Evolutionary conservation across 2,329 filamentous ascomycete species (phyloP).

Genomic region (Penicillium thymicola): DNA sequence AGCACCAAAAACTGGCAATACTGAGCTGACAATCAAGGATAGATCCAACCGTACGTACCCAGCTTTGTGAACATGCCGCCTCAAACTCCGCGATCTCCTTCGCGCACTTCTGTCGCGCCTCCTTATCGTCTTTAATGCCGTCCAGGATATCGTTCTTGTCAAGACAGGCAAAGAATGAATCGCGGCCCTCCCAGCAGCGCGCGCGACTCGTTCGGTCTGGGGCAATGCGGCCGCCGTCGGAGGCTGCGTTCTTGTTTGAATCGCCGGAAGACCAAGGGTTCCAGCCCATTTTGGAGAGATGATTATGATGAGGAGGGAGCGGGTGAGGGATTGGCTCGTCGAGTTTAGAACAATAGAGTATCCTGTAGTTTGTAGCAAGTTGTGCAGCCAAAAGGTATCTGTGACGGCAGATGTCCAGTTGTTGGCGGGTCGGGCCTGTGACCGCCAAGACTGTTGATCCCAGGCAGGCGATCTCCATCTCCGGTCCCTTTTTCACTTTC

Average conservation of each 20-base stretch:
- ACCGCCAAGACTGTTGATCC: slow-evolving; percentile 28
- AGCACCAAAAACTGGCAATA: neutral
- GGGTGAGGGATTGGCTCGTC: neutral
- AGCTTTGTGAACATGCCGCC: slow-evolving; percentile 79
- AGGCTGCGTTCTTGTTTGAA: slow-evolving; percentile 36
- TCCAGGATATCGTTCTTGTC: slow-evolving; percentile 80
- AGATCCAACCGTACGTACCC: slow-evolving; percentile 60
- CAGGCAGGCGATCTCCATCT: slow-evolving; percentile 11
- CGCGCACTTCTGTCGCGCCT: slow-evolving; percentile 57
- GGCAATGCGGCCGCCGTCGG: slow-evolving; percentile 66
- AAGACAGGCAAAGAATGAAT: slow-evolving; percentile 83
- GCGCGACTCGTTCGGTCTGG: slow-evolving; percentile 80
- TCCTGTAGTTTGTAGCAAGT: neutral
- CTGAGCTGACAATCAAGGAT: neutral
- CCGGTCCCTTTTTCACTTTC: slow-evolving; percentile 7
- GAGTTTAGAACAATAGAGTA: neutral
- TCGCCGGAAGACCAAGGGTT: slow-evolving; percentile 47
- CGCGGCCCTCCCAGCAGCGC: slow-evolving; percentile 85
- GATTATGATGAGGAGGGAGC: neutral
- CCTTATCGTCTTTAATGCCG: slow-evolving; percentile 58
- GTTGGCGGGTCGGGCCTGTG: slow-evolving; percentile 17
- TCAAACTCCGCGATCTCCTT: slow-evolving; percentile 67
- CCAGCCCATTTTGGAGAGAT: slow-evolving; percentile 50
- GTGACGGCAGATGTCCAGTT: slow-evolving; percentile 8
- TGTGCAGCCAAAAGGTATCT: neutral